Percentiles rank a stretch among this genome's conserved stretches.
Conservation (phyloP, 148 eudicot genomes). For the Arctostaphylos glauca region DNA sequence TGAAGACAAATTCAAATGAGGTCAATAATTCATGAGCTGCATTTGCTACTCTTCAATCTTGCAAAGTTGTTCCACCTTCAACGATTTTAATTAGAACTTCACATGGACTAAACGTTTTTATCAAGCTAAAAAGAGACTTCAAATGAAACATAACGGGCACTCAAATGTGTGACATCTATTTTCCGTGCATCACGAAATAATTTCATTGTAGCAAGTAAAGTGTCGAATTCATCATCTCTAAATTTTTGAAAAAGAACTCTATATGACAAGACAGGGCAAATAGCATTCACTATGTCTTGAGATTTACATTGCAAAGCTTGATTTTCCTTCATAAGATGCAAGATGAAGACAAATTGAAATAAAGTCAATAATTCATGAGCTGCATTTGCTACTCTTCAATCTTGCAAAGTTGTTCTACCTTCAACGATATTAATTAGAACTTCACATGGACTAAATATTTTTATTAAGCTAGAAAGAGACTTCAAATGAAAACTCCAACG, state of each 20-base stretch:
- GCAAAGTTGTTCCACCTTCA: not conserved
- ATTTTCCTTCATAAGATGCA: not conserved
- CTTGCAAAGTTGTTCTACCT: not conserved
- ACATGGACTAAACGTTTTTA: too few species aligned
- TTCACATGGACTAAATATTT: too few species aligned
- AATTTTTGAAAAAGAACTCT: not conserved
- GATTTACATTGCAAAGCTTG: too few species aligned
- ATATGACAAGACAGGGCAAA: too few species aligned
- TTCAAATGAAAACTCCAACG: not conserved
- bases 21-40: not conserved
- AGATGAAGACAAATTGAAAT: not conserved
- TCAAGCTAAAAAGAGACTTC: not conserved
- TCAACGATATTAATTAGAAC: not conserved
- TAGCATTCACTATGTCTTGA: too few species aligned
- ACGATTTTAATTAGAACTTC: not conserved
- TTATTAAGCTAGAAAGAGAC: too few species aligned
- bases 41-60: not conserved
- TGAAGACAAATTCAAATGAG: not conserved
- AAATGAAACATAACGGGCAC: too few species aligned
- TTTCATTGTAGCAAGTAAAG: not conserved
- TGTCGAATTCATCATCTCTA: not conserved
- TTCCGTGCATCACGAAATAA: not conserved
- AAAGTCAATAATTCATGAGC: not conserved
- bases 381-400: not conserved
- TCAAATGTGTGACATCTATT: too few species aligned